Evolutionary conservation across 768 basidiomycete species (phyloP), one percentile per base, ranked within the genome.

Genomic region (Paxillus involutus): DNA sequence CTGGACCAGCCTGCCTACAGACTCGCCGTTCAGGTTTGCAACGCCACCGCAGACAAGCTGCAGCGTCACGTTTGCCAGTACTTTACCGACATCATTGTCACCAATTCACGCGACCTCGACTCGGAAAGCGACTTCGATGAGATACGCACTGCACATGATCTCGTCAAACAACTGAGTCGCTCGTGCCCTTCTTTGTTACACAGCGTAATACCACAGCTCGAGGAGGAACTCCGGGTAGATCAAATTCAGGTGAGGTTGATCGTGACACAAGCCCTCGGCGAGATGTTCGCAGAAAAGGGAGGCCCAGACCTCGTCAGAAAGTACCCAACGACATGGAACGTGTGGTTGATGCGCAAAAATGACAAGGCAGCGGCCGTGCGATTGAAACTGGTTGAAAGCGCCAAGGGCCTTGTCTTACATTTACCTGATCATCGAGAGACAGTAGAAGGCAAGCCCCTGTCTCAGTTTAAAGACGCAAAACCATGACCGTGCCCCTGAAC

Each of bases 131-230:
- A 88, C 53, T 78, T 80, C 53, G 78, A 80, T 33, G 84, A 91
- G 54, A 84, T 93, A 47, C 80, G 83, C 56, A 78, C 77, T 4
- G 88, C 92, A 3, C 96, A 98, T 70, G 81, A 84, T 35, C 88
- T 97, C 59, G 86, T 98, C 72, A 87, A 89, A 63, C 84, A 83
- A 16, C 78, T 98, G 6, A 84, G 90, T 66, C 82, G 81, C 21
- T 81, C 87, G 26, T 94, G 88, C 68, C 93, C 96, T 0, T 75
- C 81, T 8, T 76, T 98, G 13, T 75, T 98, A 2, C 85, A 91
- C 64, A 93, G 89, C 67, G 94, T 98, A 45, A 86, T 98, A 24
- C 95, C 96, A 0, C 89, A 94, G 52, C 82, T 98, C 16, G 94
- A 96, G 66, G 90, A 94, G 59, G 93, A 97, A 63, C 77, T 98